phyloP scores from a whole-genome alignment of 305 asterid genomes.

The Coffea humblotiana region DNA sequence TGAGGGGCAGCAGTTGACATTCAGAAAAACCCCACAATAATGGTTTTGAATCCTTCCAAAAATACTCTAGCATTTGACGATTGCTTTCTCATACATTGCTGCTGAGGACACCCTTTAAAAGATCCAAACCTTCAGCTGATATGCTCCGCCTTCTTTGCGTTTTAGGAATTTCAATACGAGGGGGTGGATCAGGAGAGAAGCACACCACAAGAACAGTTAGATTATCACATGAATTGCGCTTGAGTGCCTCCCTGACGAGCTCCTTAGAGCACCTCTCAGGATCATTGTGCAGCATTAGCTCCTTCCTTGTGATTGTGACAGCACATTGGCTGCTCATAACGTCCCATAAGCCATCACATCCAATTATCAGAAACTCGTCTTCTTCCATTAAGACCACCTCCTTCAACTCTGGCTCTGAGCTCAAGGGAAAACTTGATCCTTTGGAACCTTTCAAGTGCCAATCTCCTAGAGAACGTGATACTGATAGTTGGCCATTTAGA shows the following conservation, averaged over 20 bases:
- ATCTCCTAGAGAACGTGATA: slow-evolving; percentile 93
- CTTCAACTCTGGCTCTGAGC: slow-evolving; percentile 83
- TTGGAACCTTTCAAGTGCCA: slow-evolving; percentile 95
- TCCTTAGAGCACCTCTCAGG: slow-evolving; percentile 69
- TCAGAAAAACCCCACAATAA: slow-evolving; percentile 27
- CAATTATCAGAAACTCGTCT: slow-evolving; percentile 88
- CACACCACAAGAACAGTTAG: slow-evolving; percentile 79
- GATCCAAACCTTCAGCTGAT: slow-evolving; percentile 91
- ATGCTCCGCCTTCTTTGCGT: slow-evolving; percentile 82
- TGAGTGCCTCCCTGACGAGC: slow-evolving; percentile 83
- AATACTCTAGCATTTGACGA: slow-evolving; percentile 15
- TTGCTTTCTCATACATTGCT: slow-evolving; percentile 42
- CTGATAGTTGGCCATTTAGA: slow-evolving; percentile 94
- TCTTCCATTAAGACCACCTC: slow-evolving; percentile 66
- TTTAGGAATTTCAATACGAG: slow-evolving; percentile 61
- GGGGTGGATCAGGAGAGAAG: slow-evolving; percentile 77
- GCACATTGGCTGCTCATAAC: slow-evolving; percentile 98
- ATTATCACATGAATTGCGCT: slow-evolving; percentile 82
- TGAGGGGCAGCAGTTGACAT: not conserved
- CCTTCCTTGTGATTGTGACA: slow-evolving; percentile 82
- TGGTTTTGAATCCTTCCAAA: slow-evolving; percentile 12
- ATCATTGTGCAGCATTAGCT: slow-evolving; percentile 83
- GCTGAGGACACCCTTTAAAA: slow-evolving; percentile 71
- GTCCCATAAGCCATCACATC: slow-evolving; percentile 98
- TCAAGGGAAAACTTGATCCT: slow-evolving; percentile 64